These are phyloP conservation scores for Solanum rostratum DNA, from an alignment of 257 asterid genomes.

Conservation along the genomic window DNA sequence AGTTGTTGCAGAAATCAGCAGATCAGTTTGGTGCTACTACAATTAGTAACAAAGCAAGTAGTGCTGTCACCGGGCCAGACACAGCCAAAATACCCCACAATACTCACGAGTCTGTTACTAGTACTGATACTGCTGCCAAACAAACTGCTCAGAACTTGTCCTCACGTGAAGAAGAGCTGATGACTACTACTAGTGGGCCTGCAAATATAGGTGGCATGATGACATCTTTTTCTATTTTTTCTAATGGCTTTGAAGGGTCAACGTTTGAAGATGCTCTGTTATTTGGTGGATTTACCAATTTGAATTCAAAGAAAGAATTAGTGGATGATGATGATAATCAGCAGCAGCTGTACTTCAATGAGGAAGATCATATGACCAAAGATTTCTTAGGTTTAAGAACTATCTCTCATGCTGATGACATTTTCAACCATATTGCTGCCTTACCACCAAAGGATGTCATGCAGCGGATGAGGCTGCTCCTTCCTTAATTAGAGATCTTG, in stretches of 20 bases:
- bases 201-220: constrained; percentile 26
- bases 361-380: constrained; percentile 33
- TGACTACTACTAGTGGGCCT: neutral
- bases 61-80: neutral
- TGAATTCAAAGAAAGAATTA: constrained; percentile 11
- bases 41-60: constrained; percentile 6
- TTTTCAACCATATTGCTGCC: constrained; percentile 11
- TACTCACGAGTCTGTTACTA: constrained; percentile 51
- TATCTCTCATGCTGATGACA: constrained; percentile 51
- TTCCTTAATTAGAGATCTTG: too few species aligned
- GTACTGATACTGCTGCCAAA: neutral
- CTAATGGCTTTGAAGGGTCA: constrained; percentile 29
- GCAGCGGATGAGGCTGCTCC: too few species aligned
- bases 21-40: constrained; percentile 69
- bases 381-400: constrained; percentile 82
- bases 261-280: constrained; percentile 24
- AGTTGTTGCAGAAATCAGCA: constrained; percentile 70
- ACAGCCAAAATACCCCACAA: constrained; percentile 29
- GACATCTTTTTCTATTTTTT: constrained; percentile 10
- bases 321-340: constrained; percentile 4
- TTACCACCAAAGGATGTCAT: too few species aligned
- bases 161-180: constrained; percentile 52
- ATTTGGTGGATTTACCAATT: constrained; percentile 30
- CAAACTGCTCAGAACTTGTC: constrained; percentile 51
- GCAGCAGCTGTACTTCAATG: neutral